Base-by-base conservation (phyloP, 2,329 filamentous ascomycete species). In the Delphinella strobiligena region DNA sequence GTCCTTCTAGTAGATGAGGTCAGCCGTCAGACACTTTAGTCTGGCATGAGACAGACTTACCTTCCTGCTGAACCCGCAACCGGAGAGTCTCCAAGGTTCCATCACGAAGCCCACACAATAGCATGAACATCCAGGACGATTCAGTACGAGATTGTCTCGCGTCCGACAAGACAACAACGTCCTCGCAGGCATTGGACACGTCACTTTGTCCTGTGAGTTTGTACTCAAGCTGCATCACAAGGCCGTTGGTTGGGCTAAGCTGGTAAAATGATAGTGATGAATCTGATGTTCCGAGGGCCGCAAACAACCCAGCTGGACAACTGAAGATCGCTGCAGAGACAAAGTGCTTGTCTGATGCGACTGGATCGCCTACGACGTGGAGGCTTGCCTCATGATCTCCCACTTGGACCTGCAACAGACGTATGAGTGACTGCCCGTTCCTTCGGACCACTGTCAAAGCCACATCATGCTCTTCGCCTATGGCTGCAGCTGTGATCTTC, bases 41-140 rank as follows among this genome's bases (percentile, higher is more conserved):
- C n/a, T n/a, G n/a, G 3, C 18, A 15, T 19, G 2, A 12, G 9
- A 3, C n/a, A 16, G 5, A 7, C 36, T 19, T 35, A 42, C 40
- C 22, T 14, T 38, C 35, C 4, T 17, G 16, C 7, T 32, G 19
- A 15, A 31, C 12, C 14, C 35, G 35, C 17, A 50, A 24, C 12
- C 46, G 47, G 12, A 51, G 31, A 15, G 42, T 38, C 30, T 45
- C 42, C 2, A 51, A 12, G 12, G 38, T 44, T 15, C 61, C 61
- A 42, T 57, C 52, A 5, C 61, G 55, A 32, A 60, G 54, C 4
- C 58, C 57, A 41, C 60, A 63, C 2, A 59, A 47, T 8, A 63
- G 36, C 5, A 52, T 16, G 11, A 38, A 38, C 14, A 43, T 19
- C 14, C 18, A 16, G 56, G 38, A 12, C 19, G 19, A 9, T 1